phyloP scores from a whole-genome alignment of 2,329 filamentous ascomycete genomes.

The Mycosphaerella sp. region DNA sequence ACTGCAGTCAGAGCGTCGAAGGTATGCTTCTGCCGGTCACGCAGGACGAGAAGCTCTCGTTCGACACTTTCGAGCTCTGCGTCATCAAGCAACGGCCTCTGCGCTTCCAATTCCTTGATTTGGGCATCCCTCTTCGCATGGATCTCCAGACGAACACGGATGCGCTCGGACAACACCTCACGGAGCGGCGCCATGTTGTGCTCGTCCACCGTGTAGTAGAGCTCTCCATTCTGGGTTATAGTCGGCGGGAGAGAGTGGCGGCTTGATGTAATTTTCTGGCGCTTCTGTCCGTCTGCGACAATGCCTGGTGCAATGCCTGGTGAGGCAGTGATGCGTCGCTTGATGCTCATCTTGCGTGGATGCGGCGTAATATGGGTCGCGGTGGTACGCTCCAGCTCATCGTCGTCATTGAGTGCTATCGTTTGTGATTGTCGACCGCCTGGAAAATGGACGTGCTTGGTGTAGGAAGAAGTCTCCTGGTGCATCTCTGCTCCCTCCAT shows the following conservation, averaged over 20 bases:
- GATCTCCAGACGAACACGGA: constrained; percentile 35
- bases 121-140: constrained; percentile 32
- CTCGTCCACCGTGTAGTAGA: constrained; percentile 23
- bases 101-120: constrained; percentile 9
- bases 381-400: constrained; percentile 20
- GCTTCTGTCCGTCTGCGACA: constrained; percentile 13
- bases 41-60: constrained; percentile 11
- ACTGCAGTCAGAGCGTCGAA: constrained; percentile 27
- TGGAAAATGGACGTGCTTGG: constrained; percentile 30
- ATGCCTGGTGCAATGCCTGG: constrained; percentile 22
- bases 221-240: constrained; percentile 22
- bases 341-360: constrained; percentile 25
- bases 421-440: constrained; percentile 17
- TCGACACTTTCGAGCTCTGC: constrained; percentile 24
- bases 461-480: constrained; percentile 12
- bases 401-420: constrained; percentile 14
- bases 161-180: constrained; percentile 30
- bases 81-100: constrained; percentile 6
- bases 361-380: constrained; percentile 32
- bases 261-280: constrained; percentile 23
- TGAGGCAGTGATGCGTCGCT: constrained; percentile 31
- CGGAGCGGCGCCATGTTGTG: constrained; percentile 29
- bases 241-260: constrained; percentile 30
- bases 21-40: constrained; percentile 25
- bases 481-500: constrained; percentile 16